These are phyloP conservation scores for Ceratorhiza oryzae-sativae DNA, from an alignment of 1,284 basidiomycete genomes.

Conservation along the genomic window DNA sequence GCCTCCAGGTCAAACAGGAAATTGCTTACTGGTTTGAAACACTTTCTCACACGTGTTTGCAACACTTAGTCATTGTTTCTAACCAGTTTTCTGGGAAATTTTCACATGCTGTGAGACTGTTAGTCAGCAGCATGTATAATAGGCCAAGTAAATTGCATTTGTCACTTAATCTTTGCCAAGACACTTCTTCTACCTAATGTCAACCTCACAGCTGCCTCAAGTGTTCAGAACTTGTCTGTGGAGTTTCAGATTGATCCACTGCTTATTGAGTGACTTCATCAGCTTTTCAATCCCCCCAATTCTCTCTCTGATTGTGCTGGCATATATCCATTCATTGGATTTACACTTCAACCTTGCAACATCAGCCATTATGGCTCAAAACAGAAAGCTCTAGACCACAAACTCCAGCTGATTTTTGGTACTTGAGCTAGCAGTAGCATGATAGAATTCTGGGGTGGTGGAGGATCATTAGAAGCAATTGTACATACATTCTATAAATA, in stretches of 20 bases:
- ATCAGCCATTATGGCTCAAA: not conserved
- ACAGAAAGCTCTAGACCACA: not conserved
- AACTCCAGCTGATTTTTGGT: not conserved
- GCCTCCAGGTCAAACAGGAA: no score
- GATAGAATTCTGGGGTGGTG: not conserved
- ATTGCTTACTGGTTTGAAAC: no score
- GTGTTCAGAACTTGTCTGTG: no score
- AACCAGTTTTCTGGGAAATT: no score
- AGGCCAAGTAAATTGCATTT: not conserved
- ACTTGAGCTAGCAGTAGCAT: not conserved
- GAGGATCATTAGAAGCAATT: not conserved
- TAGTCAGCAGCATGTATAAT: no score
- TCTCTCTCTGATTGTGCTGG: not conserved
- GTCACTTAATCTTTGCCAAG: not conserved
- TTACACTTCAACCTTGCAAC: not conserved
- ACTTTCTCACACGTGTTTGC: no score
- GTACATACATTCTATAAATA: slow-evolving; percentile 8
- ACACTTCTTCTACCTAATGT: not conserved
- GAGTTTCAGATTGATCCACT: not conserved
- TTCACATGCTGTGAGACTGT: no score
- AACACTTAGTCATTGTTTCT: no score
- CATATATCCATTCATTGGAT: not conserved
- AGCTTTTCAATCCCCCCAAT: not conserved
- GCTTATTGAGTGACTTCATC: not conserved
- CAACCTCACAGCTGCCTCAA: not conserved